Evolutionary conservation across 768 basidiomycete genomes (phyloP), one percentile per base, ranked within the genome.

Genomic region (Collybia sordida): DNA sequence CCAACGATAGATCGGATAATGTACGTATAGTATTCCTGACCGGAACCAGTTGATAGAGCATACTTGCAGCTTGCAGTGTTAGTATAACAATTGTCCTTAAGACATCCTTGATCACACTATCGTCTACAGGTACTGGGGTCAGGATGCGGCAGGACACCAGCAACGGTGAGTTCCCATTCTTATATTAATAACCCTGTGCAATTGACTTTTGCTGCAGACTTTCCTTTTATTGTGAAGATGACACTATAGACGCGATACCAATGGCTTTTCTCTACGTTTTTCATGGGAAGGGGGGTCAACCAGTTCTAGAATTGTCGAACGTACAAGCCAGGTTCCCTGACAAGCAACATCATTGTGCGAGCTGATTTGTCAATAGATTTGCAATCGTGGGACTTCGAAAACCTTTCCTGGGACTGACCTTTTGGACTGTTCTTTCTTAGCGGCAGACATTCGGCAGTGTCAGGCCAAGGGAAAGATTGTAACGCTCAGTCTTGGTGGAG

Each of bases 401-500:
- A 67, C 73, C n/a, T 88, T 86, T 56, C 50, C 78, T 2, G 83
- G 83, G 15, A 83, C 82, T 25, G 67, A 75, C 48, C 72, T 89
- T n/a, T 80, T 80, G 15, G 73, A 88, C 57, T 89, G 88, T 58
- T 68, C 72, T 4, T 81, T 81, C 64, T 68, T 88, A 45, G 80
- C 81, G 3, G 62, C 78, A 2, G 79, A 81, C 49, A 88, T 90
- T 56, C 59, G 82, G 61, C 70, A 73, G 31, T 90, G 87, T 64
- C 87, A 90, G 61, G 66, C 72, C 8, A 76, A 75, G 37, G 83
- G 83, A 14, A 85, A 84, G 55, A 66, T 78, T 17, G 63, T 81
- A 22, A 79, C 78, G 1, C 63, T 81, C 43, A 78, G 75, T 24
- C 63, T 82, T 19, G 83, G 83, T 19, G 83, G 83, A 24, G 84